Evolutionary conservation across 805 yeast species (phyloP).

Genomic region (Lipomyces lipofer): DNA sequence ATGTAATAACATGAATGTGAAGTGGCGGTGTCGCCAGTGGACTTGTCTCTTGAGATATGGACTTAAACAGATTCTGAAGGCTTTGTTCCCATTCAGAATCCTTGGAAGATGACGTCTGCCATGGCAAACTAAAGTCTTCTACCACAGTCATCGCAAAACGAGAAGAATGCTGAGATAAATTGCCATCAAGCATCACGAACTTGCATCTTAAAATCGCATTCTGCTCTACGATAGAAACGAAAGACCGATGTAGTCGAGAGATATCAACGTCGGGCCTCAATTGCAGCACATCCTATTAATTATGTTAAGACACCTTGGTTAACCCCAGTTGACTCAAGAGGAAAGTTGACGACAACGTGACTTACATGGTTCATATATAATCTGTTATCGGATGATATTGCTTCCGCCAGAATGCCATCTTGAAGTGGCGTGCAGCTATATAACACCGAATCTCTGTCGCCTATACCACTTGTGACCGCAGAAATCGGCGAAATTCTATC

Average conservation of each 20-base stretch:
- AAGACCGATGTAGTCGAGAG: constrained; percentile 13
- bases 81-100: constrained; percentile 5
- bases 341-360: background rate
- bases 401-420: constrained; percentile 30
- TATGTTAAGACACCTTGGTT: background rate
- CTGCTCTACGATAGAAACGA: constrained; percentile 7
- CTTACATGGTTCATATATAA: constrained; percentile 26
- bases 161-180: background rate
- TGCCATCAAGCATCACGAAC: constrained; percentile 6
- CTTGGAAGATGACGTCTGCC: background rate
- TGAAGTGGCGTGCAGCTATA: constrained; percentile 33
- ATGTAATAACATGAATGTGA: background rate
- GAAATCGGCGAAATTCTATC: background rate
- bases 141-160: constrained; percentile 15
- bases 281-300: constrained; percentile 15
- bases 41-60: background rate
- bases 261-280: constrained; percentile 14
- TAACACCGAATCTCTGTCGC: no score
- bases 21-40: constrained; percentile 13
- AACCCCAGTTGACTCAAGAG: background rate
- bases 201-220: constrained; percentile 18
- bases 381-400: constrained; percentile 8
- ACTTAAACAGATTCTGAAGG: background rate
- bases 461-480: no score
- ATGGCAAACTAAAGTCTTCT: background rate